Percentiles rank a stretch among this genome's conserved stretches.
These are phyloP conservation scores for Trichosporon sp. DNA, from an alignment of 1,284 basidiomycete species.

Conservation along the genomic window DNA sequence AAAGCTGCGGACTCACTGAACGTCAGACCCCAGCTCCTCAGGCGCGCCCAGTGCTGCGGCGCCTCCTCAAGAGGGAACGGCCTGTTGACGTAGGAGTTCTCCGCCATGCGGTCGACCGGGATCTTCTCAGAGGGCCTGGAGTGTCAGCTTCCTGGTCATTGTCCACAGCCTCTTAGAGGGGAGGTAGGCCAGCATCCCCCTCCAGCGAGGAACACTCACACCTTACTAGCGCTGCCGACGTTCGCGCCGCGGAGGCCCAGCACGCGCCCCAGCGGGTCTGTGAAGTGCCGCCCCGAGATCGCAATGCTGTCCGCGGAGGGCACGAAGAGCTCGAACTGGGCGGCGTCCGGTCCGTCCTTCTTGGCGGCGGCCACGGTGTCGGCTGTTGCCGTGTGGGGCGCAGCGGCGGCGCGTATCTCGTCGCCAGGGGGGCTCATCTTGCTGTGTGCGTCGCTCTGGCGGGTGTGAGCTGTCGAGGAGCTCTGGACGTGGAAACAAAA, in stretches of 20 bases:
- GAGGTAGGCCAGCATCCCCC: too few species aligned
- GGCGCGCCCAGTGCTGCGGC: conserved; percentile 69
- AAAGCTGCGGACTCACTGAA: conserved; percentile 57
- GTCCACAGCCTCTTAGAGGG: too few species aligned
- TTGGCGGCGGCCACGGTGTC: neutral
- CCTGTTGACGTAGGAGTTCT: conserved; percentile 71
- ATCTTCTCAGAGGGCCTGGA: conserved; percentile 26
- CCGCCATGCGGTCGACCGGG: conserved; percentile 48
- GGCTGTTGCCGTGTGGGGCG: neutral
- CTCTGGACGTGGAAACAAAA: neutral
- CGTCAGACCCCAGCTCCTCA: conserved; percentile 78
- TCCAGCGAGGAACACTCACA: conserved; percentile 61
- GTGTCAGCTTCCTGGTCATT: neutral
- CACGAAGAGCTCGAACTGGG: conserved; percentile 10
- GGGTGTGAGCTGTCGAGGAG: neutral
- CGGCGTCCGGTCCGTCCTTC: neutral
- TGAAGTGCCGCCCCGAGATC: conserved; percentile 62
- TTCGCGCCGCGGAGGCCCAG: conserved; percentile 76
- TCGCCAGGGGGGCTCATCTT: neutral
- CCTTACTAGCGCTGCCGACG: conserved; percentile 72
- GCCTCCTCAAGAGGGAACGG: conserved; percentile 82
- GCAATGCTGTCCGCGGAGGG: conserved; percentile 21
- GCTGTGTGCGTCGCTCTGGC: neutral
- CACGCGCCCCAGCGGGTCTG: conserved; percentile 70
- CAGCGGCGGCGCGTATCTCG: neutral